Conservation (phyloP, 148 eudicot genomes). For the Oxyria digyna region DNA sequence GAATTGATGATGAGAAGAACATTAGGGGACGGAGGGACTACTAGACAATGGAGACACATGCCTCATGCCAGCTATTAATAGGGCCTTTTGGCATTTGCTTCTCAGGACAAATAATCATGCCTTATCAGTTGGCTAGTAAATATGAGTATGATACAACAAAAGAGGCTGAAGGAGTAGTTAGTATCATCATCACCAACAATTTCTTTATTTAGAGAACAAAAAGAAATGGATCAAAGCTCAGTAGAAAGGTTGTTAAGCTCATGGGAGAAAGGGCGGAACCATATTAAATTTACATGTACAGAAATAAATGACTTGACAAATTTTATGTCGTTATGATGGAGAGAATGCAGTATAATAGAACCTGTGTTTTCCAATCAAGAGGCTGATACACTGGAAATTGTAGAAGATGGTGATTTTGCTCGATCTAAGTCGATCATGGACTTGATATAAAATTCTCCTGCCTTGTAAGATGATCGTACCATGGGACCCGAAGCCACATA, state of each 20-base stretch:
- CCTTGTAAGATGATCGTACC: constrained; percentile 97
- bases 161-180: background rate
- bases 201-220: background rate
- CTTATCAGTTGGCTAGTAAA: background rate
- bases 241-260: background rate
- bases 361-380: constrained; percentile 15
- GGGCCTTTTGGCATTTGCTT: background rate
- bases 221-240: background rate
- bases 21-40: too few relatives aligned
- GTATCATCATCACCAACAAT: background rate
- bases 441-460: constrained; percentile 88
- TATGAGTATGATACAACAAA: too few relatives aligned
- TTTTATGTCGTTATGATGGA: background rate
- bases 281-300: constrained; percentile 4
- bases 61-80: background rate
- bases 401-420: constrained; percentile 33
- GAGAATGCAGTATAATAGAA: constrained; percentile 9
- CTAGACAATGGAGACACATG: background rate
- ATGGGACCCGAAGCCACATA: constrained; percentile 95
- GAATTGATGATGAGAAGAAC: too few relatives aligned
- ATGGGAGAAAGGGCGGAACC: background rate
- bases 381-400: constrained; percentile 7
- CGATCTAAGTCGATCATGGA: constrained; percentile 91
- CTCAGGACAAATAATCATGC: background rate
- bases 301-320: background rate